phyloP scores from a whole-genome alignment of 345 rosid species.

The Syzygium jambos region DNA sequence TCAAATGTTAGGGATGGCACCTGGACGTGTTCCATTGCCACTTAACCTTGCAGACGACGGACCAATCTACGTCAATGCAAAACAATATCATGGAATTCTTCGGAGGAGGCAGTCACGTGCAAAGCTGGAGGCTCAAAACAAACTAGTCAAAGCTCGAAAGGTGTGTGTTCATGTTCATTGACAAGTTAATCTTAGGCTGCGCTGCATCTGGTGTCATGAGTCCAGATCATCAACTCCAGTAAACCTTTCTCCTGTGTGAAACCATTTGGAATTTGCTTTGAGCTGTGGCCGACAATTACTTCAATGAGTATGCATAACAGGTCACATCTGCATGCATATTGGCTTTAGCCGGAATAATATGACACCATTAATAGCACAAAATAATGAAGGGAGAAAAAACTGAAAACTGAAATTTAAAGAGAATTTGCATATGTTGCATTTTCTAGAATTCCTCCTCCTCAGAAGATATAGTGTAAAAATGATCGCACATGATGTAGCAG shows the following conservation, averaged over 20 bases:
- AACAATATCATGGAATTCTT: constrained; percentile 47
- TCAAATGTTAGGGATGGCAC: constrained; percentile 18
- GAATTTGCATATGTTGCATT: background rate
- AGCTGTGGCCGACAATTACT: background rate
- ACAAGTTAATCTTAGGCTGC: background rate
- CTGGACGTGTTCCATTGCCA: constrained; percentile 34
- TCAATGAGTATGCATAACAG: background rate
- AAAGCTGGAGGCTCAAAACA: constrained; percentile 41
- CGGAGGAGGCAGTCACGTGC: constrained; percentile 46
- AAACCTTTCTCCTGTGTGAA: background rate
- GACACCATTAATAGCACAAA: background rate
- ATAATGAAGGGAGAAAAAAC: background rate
- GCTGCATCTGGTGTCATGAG: background rate
- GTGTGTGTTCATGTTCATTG: constrained; percentile 4
- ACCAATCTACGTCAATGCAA: constrained; percentile 41
- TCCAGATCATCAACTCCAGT: background rate
- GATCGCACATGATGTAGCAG: background rate
- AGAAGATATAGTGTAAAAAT: background rate
- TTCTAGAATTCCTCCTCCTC: background rate
- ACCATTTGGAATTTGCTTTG: background rate
- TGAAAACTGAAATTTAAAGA: background rate
- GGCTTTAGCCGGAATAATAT: background rate
- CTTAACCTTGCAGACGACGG: constrained; percentile 30
- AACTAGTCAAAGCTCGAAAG: constrained; percentile 33
- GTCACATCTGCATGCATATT: background rate